These are phyloP conservation scores for Hysterium pulicare DNA, from an alignment of 2,329 filamentous ascomycete genomes.

Conservation along the genomic window DNA sequence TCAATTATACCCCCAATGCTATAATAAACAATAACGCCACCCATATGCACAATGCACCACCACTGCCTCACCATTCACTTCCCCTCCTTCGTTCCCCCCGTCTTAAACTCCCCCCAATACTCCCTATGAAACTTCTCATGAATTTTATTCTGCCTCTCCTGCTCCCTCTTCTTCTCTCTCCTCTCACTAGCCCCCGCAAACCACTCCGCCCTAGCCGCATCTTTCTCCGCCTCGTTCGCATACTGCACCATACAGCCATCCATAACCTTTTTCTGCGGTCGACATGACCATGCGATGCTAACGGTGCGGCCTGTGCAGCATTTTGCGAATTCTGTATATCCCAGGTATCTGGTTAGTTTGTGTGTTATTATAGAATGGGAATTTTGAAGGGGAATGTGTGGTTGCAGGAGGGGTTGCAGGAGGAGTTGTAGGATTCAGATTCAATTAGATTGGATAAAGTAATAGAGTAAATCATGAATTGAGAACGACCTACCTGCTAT, in stretches of 20 bases:
- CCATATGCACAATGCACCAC: constrained; percentile 10
- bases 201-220: constrained; percentile 90
- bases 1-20: constrained; percentile 4
- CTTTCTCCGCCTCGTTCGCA: constrained; percentile 80
- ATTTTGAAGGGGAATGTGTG: background rate
- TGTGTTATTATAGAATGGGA: background rate
- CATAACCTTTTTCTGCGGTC: constrained; percentile 76
- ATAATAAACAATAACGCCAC: constrained; percentile 3
- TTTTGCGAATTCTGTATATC: constrained; percentile 76
- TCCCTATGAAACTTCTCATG: constrained; percentile 48
- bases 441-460: background rate
- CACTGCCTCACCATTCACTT: constrained; percentile 20
- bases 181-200: constrained; percentile 74
- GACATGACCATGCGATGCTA: constrained; percentile 83
- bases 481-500: constrained; percentile 40
- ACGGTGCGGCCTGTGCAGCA: constrained; percentile 86
- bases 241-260: constrained; percentile 89
- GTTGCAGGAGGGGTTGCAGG: background rate
- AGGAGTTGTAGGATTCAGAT: background rate
- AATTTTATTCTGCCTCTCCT: constrained; percentile 42
- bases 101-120: constrained; percentile 49
- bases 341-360: constrained; percentile 3
- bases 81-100: constrained; percentile 19
- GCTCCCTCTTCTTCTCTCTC: constrained; percentile 61
- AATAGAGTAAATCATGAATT: background rate